phyloP scores from a whole-genome alignment of 164 flowering plant genomes.

The Vitis riparia region DNA sequence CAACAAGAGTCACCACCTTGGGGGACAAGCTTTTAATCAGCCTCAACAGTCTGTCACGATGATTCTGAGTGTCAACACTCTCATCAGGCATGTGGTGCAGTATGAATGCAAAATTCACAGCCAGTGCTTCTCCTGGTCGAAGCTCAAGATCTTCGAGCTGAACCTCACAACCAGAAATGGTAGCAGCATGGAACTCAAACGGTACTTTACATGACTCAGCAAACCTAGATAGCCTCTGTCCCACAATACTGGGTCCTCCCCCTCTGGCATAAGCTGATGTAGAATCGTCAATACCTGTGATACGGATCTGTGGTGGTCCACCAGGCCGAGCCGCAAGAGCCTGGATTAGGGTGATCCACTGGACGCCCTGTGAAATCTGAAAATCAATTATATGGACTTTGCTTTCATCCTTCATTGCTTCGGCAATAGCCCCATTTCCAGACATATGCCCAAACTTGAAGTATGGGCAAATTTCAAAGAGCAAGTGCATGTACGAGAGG shows the following conservation, averaged over 20 bases:
- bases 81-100: slow-evolving; percentile 87
- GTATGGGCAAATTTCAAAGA: slow-evolving; percentile 79
- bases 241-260: slow-evolving; percentile 73
- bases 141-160: slow-evolving; percentile 40
- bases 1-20: slow-evolving; percentile 80
- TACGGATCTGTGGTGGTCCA: slow-evolving; percentile 69
- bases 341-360: slow-evolving; percentile 69
- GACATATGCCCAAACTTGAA: slow-evolving; percentile 84
- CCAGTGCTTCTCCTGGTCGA: slow-evolving; percentile 64
- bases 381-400: slow-evolving; percentile 77
- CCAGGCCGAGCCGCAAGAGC: slow-evolving; percentile 74
- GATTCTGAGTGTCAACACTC: slow-evolving; percentile 65
- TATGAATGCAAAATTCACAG: slow-evolving; percentile 66
- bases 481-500: slow-evolving; percentile 69
- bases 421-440: slow-evolving; percentile 84
- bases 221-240: slow-evolving; percentile 49
- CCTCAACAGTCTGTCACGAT: slow-evolving; percentile 68
- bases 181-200: slow-evolving; percentile 61
- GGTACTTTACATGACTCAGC: slow-evolving; percentile 68
- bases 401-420: slow-evolving; percentile 68
- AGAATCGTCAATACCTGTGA: slow-evolving; percentile 80
- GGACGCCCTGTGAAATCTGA: slow-evolving; percentile 75
- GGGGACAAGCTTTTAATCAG: slow-evolving; percentile 71
- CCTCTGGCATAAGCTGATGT: slow-evolving; percentile 63
- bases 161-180: slow-evolving; percentile 43